A percentile compares a stretch with the other conserved stretches of the same genome.
These are phyloP conservation scores for Hypsizygus ulmarius DNA, from an alignment of 1,284 basidiomycete species.

Conservation along the genomic window DNA sequence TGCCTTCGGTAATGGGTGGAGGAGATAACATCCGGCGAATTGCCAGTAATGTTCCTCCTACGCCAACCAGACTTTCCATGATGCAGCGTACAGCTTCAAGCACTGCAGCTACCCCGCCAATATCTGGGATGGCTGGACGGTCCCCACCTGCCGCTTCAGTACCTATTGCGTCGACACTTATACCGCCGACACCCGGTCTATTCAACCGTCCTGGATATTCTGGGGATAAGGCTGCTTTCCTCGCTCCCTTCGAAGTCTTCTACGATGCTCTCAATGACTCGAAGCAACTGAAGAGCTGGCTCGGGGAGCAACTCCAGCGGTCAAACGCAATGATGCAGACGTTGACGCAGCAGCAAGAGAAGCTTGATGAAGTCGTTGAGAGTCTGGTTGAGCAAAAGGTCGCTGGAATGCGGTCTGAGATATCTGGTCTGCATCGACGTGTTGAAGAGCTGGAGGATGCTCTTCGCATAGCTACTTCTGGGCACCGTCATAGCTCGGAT, in stretches of 20 bases:
- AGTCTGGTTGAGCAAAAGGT: constrained; percentile 55
- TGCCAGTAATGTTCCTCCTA: constrained; percentile 62
- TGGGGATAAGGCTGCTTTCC: constrained; percentile 68
- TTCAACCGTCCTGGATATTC: constrained; percentile 57
- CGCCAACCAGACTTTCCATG: constrained; percentile 59
- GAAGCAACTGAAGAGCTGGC: constrained; percentile 68
- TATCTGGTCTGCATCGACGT: constrained; percentile 50
- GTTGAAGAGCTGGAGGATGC: constrained; percentile 59
- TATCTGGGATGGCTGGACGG: constrained; percentile 31
- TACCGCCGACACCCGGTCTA: constrained; percentile 63
- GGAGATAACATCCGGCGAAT: constrained; percentile 45
- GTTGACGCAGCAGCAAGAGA: constrained; percentile 55
- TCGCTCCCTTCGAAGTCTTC: constrained; percentile 75
- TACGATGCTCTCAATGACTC: constrained; percentile 77
- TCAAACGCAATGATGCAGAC: constrained; percentile 51
- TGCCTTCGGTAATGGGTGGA: constrained; percentile 51
- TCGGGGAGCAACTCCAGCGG: constrained; percentile 66
- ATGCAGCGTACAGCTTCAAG: constrained; percentile 36
- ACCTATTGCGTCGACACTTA: constrained; percentile 57
- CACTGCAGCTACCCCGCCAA: constrained; percentile 16
- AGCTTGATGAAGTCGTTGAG: constrained; percentile 56
- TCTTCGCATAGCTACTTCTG: constrained; percentile 37
- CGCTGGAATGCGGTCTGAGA: constrained; percentile 54
- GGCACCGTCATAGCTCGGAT: constrained; percentile 32
- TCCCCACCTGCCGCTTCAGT: constrained; percentile 56